A percentile compares a stretch with the other conserved stretches of the same genome.
These are phyloP conservation scores for Davidsoniella neocaledoniae DNA, from an alignment of 2,329 filamentous ascomycete species.

Conservation along the genomic window DNA sequence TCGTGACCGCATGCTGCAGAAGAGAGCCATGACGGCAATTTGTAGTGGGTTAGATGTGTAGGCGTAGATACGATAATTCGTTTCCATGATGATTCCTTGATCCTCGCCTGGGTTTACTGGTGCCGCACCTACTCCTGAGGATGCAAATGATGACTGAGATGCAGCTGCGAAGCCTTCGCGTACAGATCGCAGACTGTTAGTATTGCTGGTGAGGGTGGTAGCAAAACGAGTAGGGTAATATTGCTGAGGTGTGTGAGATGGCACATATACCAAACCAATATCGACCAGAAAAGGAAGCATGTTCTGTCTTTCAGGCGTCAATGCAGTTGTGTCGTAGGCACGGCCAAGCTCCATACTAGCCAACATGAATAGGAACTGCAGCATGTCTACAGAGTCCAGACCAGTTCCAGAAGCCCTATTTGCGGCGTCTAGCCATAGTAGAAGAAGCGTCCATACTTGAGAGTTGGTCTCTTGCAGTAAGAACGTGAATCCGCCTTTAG, in stretches of 20 bases:
- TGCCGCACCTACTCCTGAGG: conserved; percentile 27
- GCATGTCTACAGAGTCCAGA: conserved; percentile 81
- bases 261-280: conserved; percentile 78
- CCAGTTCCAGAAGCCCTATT: conserved; percentile 39
- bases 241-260: conserved; percentile 37
- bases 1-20: conserved; percentile 71
- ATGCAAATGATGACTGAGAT: conserved; percentile 25
- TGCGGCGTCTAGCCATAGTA: conserved; percentile 81
- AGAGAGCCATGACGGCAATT: conserved; percentile 84
- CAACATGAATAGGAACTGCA: conserved; percentile 91
- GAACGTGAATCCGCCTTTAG: conserved; percentile 85
- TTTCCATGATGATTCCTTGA: conserved; percentile 90
- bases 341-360: conserved; percentile 83
- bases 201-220: conserved; percentile 79
- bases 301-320: conserved; percentile 65
- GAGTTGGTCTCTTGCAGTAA: conserved; percentile 88
- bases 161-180: conserved; percentile 53
- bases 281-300: conserved; percentile 86
- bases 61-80: conserved; percentile 93
- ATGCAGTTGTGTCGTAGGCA: conserved; percentile 71
- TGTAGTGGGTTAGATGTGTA: conserved; percentile 90
- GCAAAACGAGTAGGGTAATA: conserved; percentile 88
- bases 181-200: conserved; percentile 51
- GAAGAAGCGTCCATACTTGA: conserved; percentile 88
- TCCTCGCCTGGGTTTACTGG: conserved; percentile 23